Conservation (phyloP, 2,329 filamentous ascomycete genomes). For the Colletotrichum liriopes region DNA sequence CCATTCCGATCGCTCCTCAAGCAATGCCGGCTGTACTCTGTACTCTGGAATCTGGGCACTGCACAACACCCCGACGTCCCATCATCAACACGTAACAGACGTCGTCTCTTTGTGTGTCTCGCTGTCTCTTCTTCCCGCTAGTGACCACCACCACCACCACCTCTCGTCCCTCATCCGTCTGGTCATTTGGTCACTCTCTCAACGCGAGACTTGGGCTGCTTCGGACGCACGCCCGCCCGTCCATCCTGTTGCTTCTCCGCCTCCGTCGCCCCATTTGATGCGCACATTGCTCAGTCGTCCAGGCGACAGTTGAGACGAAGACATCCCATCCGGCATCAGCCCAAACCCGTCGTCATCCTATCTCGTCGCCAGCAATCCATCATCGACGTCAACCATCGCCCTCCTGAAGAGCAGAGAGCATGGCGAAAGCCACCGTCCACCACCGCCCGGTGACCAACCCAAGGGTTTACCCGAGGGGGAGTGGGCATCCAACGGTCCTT, state of each 20-base stretch:
- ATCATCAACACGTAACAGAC: neutral
- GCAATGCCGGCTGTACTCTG: neutral
- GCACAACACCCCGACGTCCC: neutral
- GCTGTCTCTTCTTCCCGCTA: neutral
- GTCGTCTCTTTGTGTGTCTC: neutral
- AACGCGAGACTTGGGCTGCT: neutral
- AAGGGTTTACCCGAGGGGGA: neutral
- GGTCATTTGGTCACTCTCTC: neutral
- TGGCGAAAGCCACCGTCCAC: neutral
- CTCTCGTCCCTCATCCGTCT: neutral
- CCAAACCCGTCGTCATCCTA: constrained; percentile 30
- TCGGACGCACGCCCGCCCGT: neutral
- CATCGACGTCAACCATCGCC: neutral
- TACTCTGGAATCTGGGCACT: neutral
- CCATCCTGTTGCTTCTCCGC: neutral
- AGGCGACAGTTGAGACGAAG: constrained; percentile 34
- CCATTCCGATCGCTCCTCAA: neutral
- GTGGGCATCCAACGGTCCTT: neutral
- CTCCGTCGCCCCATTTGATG: neutral
- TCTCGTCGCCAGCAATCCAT: constrained; percentile 2
- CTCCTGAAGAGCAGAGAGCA: neutral
- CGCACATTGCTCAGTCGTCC: constrained; percentile 13
- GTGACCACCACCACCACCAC: neutral
- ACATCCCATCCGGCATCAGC: constrained; percentile 10
- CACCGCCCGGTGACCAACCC: neutral